These are phyloP conservation scores for Mollisia scopiformis DNA, from an alignment of 2,329 filamentous ascomycete species.

Conservation along the genomic window DNA sequence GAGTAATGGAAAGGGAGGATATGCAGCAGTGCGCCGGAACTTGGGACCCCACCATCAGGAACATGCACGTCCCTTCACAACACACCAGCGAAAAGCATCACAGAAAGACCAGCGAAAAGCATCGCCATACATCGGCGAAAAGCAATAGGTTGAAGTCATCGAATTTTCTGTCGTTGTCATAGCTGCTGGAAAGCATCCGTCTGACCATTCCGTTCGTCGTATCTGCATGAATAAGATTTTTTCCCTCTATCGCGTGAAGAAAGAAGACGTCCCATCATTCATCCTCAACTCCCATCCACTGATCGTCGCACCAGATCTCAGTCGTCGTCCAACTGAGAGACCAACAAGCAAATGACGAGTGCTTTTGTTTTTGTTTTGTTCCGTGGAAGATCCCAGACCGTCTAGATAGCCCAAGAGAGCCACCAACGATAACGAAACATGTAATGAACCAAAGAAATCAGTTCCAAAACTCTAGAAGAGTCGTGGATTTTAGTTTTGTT, in stretches of 20 bases:
- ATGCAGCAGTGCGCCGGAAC: neutral
- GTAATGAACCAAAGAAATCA: neutral
- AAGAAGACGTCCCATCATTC: neutral
- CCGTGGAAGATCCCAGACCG: neutral
- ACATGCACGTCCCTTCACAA: too few relatives aligned
- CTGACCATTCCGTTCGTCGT: neutral
- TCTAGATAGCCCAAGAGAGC: conserved; percentile 1
- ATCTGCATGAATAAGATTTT: neutral
- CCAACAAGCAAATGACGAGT: neutral
- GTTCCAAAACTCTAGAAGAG: neutral
- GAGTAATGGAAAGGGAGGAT: neutral
- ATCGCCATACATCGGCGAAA: neutral
- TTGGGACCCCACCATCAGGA: neutral
- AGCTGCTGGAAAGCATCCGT: neutral
- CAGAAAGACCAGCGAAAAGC: too few relatives aligned
- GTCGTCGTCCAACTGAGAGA: neutral
- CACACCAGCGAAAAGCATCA: neutral
- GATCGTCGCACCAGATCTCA: neutral
- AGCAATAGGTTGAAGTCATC: neutral
- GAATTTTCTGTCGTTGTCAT: neutral
- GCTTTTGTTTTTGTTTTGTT: neutral
- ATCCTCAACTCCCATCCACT: neutral
- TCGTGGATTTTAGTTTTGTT: neutral
- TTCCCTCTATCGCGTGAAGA: neutral
- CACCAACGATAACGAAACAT: neutral